Evolutionary conservation across 169 alveolate species (phyloP), one percentile per base, ranked within the genome.

Genomic region (Amoebophrya sp.): DNA sequence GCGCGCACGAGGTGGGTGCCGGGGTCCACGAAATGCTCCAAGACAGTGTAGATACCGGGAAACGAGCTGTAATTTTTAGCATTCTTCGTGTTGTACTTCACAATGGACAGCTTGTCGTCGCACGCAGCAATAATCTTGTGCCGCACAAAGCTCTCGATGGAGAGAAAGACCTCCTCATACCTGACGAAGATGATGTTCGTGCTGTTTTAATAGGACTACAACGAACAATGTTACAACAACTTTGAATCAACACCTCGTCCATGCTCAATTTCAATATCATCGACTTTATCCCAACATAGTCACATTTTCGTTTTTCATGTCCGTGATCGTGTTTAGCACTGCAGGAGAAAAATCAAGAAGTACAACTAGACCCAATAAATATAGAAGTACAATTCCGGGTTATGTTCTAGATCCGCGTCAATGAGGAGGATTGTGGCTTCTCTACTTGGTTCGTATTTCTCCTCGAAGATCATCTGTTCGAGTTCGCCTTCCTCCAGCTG

Each of bases 351-450:
- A n/a, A n/a, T n/a, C n/a, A n/a, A n/a, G n/a, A n/a, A n/a, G n/a
- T n/a, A n/a, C n/a, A n/a, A n/a, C n/a, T n/a, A n/a, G n/a, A n/a
- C n/a, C n/a, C n/a, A n/a, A n/a, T n/a, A n/a, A n/a, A n/a, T n/a
- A n/a, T n/a, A n/a, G 83, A 6, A 65, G 33, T 10, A 65, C 26
- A 6, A 26, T 65, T n/a, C n/a, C n/a, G n/a, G n/a, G 36, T 65
- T 36, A 26, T 6, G n/a, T 36, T 65, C 83, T 10, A 65, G 83
- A 18, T 65, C 83, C 83, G 83, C 83, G 83, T 65, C 83, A 36
- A 65, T 36, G 33, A 65, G 83, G 83, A 65, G 83, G 38, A 65
- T 29, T 10, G 83, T 65, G 83, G 83, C 83, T 36, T 65, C 83
- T 36, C n/a, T 65, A 6, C 33, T 6, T 0, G 83, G 83, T 36